Evolutionary conservation across 2,329 filamentous ascomycete species (phyloP), one percentile per base, ranked within the genome.

Genomic region (Aureobasidium sp.): DNA sequence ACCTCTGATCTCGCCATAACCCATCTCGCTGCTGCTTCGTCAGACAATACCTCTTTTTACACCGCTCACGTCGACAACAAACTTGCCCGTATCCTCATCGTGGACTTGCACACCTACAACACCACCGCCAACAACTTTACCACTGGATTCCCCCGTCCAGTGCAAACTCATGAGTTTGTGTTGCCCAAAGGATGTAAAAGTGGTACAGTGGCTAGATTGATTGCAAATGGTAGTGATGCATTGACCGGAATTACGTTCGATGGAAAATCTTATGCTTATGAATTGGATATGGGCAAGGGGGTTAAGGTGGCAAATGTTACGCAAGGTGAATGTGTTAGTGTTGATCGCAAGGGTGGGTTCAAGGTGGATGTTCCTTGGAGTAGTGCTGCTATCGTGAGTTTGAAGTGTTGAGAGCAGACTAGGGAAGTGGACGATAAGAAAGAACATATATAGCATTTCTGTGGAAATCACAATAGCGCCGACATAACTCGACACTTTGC

Each of bases 201-300:
- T 9, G 55, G 40, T 25, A 8, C 3, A 2, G 40, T 89, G 59
- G 80, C 86, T 71, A 77, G 88, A 31, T 74, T 91, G 38, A 73
- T 80, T 56, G 88, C 89, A 2, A 90, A 90, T 74, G 89, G 89
- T 0, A 90, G 87, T 68, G 87, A 91, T 76, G 88, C 89, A 11
- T 84, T 90, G 27, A 85, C 85, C 0, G 88, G 88, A 0, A 84
- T 90, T 50, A 86, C 87, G 0, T 91, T 84, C 78, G 87, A 90
- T 73, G 88, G 88, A 1, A 82, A 79, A 72, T 90, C 86, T 68
- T 91, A 88, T 69, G 87, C 90, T 70, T 85, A 84, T 66, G 88
- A 91, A 74, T 75, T 90, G 58, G 81, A 85, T 15, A 69, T 79
- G 5, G 89, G 88, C 0, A 77, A 74, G 72, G 86, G 88, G 3